phyloP scores from a whole-genome alignment of 2,329 filamentous ascomycete species.

The Diaporthe australafricana region DNA sequence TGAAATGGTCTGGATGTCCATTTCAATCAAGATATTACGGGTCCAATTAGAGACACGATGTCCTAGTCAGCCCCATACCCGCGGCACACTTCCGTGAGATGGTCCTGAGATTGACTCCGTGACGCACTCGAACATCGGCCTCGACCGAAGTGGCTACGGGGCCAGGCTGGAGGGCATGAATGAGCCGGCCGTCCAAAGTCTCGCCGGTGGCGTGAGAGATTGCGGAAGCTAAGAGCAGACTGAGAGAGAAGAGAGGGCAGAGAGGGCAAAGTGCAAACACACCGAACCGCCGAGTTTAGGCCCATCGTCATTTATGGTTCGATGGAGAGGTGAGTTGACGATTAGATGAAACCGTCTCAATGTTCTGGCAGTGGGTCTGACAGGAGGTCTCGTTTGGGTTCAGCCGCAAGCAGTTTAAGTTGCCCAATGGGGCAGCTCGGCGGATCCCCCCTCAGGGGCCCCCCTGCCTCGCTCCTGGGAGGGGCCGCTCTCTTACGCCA shows the following conservation, averaged over 20 bases:
- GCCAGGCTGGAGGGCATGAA: slow-evolving; percentile 1
- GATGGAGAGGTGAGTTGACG: slow-evolving; percentile 13
- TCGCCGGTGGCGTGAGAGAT: slow-evolving; percentile 6
- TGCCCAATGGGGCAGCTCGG: slow-evolving; percentile 28
- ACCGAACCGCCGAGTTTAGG: slow-evolving; percentile 1
- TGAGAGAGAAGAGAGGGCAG: neutral
- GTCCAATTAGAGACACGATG: neutral
- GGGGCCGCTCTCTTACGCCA: slow-evolving; percentile 18
- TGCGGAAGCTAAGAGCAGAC: neutral
- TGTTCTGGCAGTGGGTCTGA: slow-evolving; percentile 27
- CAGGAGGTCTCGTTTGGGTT: slow-evolving; percentile 33
- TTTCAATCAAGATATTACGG: neutral
- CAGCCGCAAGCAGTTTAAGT: slow-evolving; percentile 26
- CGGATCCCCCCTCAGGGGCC: slow-evolving; percentile 8
- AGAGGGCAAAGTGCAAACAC: neutral
- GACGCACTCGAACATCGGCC: neutral
- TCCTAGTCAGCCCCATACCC: neutral
- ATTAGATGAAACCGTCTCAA: slow-evolving; percentile 28
- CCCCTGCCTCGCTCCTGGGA: slow-evolving; percentile 16
- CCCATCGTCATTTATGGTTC: slow-evolving; percentile 7
- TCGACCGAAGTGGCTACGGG: neutral
- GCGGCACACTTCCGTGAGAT: slow-evolving; percentile 13
- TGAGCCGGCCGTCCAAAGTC: neutral
- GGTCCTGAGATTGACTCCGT: slow-evolving; percentile 11
- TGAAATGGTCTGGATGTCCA: neutral